Conservation (phyloP, 805 yeast genomes). For the Candida gorgasii region DNA sequence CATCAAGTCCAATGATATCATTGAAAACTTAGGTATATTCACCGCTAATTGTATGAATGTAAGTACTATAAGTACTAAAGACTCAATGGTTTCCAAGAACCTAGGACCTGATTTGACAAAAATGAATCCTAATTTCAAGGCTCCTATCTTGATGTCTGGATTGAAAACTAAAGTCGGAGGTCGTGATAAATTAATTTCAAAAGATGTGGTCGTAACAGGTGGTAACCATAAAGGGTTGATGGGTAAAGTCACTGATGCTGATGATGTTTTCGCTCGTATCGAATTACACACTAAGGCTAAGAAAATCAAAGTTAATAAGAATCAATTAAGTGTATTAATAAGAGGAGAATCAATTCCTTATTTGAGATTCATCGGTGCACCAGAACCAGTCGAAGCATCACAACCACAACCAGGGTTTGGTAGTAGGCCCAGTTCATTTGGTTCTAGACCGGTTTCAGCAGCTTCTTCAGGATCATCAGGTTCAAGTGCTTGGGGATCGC, state of each 20-base stretch:
- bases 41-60: slow-evolving; percentile 75
- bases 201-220: slow-evolving; percentile 80
- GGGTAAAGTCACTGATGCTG: slow-evolving; percentile 92
- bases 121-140: slow-evolving; percentile 79
- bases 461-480: slow-evolving; percentile 15
- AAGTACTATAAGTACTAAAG: slow-evolving; percentile 82
- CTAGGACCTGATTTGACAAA: slow-evolving; percentile 68
- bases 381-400: slow-evolving; percentile 10
- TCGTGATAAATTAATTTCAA: slow-evolving; percentile 77
- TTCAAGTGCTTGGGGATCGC: slow-evolving; percentile 16
- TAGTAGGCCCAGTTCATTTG: slow-evolving; percentile 14
- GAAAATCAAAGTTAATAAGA: slow-evolving; percentile 79
- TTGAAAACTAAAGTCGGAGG: slow-evolving; percentile 60
- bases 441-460: slow-evolving; percentile 17
- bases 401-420: slow-evolving; percentile 15
- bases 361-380: slow-evolving; percentile 69
- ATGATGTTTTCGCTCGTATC: slow-evolving; percentile 86
- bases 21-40: slow-evolving; percentile 90
- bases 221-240: slow-evolving; percentile 95
- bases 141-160: slow-evolving; percentile 54
- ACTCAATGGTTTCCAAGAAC: slow-evolving; percentile 58
- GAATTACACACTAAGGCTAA: slow-evolving; percentile 93
- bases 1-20: slow-evolving; percentile 72
- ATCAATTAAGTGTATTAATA: slow-evolving; percentile 69
- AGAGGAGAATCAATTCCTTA: slow-evolving; percentile 75